Evolutionary conservation across 805 yeast species (phyloP), one percentile per base, ranked within the genome.

Genomic region (Candida sphagnicola): DNA sequence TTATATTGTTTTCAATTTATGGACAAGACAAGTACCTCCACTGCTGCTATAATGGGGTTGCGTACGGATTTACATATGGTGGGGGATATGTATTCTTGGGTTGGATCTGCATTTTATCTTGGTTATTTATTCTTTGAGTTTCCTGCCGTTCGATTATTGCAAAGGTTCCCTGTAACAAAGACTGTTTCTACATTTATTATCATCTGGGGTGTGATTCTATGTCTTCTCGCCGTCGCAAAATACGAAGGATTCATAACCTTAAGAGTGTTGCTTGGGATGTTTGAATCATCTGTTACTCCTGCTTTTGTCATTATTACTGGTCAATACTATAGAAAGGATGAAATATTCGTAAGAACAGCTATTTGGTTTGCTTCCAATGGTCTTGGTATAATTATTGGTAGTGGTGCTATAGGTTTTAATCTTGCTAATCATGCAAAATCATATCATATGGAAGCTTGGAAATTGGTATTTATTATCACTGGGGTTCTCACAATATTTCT

Each of bases 81-180:
- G 2, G 65, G 65, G n/a, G 49, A 57, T 26, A 56, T 67, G 51
- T 61, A 61, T 46, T 40, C 56, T 11, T 65, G 71, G 67, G 55
- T 61, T 44, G 64, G 73, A 34, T 49, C 70, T 41, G 51, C 67
- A 25, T 55, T 72, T 48, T 57, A 70, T 57, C 30, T 83, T 28
- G 90, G 89, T 2, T 84, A 81, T 52, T 55, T 83, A 34, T 63
- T 62, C 6, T 80, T 78, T 50, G 81, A 77, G 47, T 58, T 74
- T 39, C 76, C 80, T 4, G 68, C 74, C 2, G 55, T 67, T 8
- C 50, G 61, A 35, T 35, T 70, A 1, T 51, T 80, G 18, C 89
- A 83, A 54, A 66, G 64, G 39, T 72, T 78, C 37, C 83, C 82
- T 2, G 66, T 82, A 45, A 70, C 79, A 4, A 77, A 75, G 46